These are phyloP conservation scores for Galerina sulciceps DNA, from an alignment of 768 basidiomycete genomes.

Conservation along the genomic window DNA sequence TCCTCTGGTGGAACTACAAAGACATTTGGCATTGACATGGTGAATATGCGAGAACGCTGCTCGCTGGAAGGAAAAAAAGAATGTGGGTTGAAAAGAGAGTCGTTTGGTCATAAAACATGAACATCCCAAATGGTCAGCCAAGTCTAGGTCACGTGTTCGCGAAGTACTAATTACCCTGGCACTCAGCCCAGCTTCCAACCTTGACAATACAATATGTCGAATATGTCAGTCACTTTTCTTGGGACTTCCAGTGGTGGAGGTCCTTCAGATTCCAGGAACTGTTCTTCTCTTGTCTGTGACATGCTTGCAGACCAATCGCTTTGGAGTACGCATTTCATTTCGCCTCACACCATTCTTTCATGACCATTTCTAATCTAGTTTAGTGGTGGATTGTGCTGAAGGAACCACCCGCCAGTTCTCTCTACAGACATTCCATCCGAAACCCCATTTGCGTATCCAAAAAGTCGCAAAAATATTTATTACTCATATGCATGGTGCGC, in stretches of 20 bases:
- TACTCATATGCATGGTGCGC: slow-evolving; percentile 82
- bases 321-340: slow-evolving; percentile 59
- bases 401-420: slow-evolving; percentile 76
- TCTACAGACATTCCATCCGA: slow-evolving; percentile 46
- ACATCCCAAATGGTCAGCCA: slow-evolving; percentile 25
- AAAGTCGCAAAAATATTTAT: slow-evolving; percentile 75
- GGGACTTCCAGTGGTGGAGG: slow-evolving; percentile 82
- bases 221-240: slow-evolving; percentile 69
- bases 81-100: slow-evolving; percentile 6
- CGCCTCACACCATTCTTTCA: background rate
- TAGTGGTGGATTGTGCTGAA: slow-evolving; percentile 84
- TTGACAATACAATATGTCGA: slow-evolving; percentile 17
- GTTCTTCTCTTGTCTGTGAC: slow-evolving; percentile 73
- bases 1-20: slow-evolving; percentile 64
- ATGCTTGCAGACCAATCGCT: slow-evolving; percentile 55
- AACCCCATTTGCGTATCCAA: slow-evolving; percentile 40
- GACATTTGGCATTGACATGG: slow-evolving; percentile 47
- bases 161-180: no score
- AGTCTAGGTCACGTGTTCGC: slow-evolving; percentile 33
- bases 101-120: slow-evolving; percentile 8
- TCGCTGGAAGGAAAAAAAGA: slow-evolving; percentile 15
- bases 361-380: slow-evolving; percentile 13
- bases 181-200: no score
- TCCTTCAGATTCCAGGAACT: slow-evolving; percentile 72
- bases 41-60: slow-evolving; percentile 5